phyloP scores from a whole-genome alignment of 2,329 filamentous ascomycete genomes.

The Cladosporium velox region DNA sequence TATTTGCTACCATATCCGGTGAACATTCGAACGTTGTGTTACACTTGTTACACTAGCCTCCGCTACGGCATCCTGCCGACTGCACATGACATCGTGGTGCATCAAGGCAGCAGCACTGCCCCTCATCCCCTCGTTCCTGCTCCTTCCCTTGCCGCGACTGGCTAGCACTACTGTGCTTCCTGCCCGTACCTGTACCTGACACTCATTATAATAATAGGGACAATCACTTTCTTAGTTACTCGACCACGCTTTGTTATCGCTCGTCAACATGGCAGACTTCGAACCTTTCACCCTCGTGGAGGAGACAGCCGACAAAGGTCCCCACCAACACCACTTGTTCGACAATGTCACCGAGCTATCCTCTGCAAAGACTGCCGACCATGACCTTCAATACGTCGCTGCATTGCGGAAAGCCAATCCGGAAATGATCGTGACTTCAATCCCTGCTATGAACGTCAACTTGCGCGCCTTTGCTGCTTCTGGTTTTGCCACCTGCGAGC shows the following conservation, averaged over 20 bases:
- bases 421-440: constrained; percentile 41
- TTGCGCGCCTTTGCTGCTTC: constrained; percentile 46
- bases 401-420: constrained; percentile 41
- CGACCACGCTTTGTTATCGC: background rate
- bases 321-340: constrained; percentile 38
- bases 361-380: constrained; percentile 41
- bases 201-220: background rate
- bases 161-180: background rate
- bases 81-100: constrained; percentile 10
- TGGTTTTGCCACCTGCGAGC: constrained; percentile 42
- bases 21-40: background rate
- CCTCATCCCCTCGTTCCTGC: constrained; percentile 1
- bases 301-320: constrained; percentile 21
- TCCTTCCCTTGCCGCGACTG: background rate
- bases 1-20: background rate
- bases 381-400: constrained; percentile 43
- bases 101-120: constrained; percentile 14
- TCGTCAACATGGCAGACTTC: background rate
- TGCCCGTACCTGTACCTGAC: background rate
- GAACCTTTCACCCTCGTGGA: constrained; percentile 41
- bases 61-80: constrained; percentile 12
- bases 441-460: constrained; percentile 41
- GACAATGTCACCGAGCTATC: constrained; percentile 39
- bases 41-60: background rate
- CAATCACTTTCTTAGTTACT: background rate